A percentile compares a stretch with the other conserved stretches of the same genome.
Conservation (phyloP, 768 basidiomycete genomes). For the Tylopilus intermedius region DNA sequence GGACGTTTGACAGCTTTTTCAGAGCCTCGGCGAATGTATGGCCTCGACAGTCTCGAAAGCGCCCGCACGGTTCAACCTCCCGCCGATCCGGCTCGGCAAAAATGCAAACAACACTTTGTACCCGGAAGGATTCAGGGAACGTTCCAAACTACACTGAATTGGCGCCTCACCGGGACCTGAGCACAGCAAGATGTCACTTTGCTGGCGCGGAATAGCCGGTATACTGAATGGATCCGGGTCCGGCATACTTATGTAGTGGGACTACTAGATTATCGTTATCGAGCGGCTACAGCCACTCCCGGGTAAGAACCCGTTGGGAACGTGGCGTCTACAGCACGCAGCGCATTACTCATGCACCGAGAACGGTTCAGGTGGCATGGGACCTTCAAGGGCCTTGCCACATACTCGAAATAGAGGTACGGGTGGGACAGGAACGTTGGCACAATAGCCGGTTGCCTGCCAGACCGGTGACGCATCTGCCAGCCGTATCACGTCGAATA, state of each 20-base stretch:
- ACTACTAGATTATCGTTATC: no score
- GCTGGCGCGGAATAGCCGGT: background rate
- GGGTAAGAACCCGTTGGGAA: conserved; percentile 1
- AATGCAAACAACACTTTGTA: background rate
- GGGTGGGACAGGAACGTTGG: conserved; percentile 4
- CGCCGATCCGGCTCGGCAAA: background rate
- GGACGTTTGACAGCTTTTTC: background rate
- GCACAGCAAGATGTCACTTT: background rate
- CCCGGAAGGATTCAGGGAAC: background rate
- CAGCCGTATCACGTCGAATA: background rate
- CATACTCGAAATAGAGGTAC: background rate
- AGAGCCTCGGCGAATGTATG: background rate
- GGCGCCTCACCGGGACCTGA: background rate
- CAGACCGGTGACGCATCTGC: background rate
- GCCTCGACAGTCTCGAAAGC: background rate
- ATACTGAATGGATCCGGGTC: background rate
- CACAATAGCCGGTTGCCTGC: background rate
- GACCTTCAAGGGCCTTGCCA: background rate
- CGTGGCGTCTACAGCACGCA: conserved; percentile 4
- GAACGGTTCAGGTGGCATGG: background rate
- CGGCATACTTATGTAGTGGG: background rate
- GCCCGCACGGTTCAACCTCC: background rate
- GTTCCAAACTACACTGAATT: background rate
- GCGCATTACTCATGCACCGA: background rate
- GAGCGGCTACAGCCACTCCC: background rate